Conservation (phyloP, 192 early-diverging fungal genomes). For the Jimgerdemannia flammicorona region DNA sequence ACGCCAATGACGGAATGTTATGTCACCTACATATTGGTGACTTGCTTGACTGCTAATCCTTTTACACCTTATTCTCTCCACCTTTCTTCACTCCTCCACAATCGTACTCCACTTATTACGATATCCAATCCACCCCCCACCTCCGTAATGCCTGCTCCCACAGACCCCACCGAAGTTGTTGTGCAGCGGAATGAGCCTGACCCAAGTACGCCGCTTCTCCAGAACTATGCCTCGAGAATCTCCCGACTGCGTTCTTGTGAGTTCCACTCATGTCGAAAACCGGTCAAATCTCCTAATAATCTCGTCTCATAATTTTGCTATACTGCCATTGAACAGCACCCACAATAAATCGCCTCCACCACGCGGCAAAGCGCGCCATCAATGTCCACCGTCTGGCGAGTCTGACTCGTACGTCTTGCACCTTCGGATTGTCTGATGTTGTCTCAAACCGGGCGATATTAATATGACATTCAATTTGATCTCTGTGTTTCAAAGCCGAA, state of each 20-base stretch:
- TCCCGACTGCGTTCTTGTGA: neutral
- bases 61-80: too few relatives aligned
- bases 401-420: neutral
- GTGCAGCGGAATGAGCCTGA: neutral
- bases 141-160: neutral
- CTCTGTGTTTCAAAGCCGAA: neutral
- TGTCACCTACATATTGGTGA: too few relatives aligned
- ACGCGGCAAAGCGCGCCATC: neutral
- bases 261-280: neutral
- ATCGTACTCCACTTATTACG: neutral
- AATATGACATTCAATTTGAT: neutral
- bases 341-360: neutral
- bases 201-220: neutral
- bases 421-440: neutral
- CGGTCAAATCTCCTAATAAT: neutral
- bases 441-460: neutral
- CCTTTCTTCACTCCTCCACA: too few relatives aligned
- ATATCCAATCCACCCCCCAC: neutral
- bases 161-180: neutral
- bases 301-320: neutral
- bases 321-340: neutral
- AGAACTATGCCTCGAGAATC: neutral
- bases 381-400: neutral
- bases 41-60: too few relatives aligned
- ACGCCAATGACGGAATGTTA: too few relatives aligned